Base-by-base conservation (phyloP, 345 rosid genomes). In the Gossypium turneri region DNA sequence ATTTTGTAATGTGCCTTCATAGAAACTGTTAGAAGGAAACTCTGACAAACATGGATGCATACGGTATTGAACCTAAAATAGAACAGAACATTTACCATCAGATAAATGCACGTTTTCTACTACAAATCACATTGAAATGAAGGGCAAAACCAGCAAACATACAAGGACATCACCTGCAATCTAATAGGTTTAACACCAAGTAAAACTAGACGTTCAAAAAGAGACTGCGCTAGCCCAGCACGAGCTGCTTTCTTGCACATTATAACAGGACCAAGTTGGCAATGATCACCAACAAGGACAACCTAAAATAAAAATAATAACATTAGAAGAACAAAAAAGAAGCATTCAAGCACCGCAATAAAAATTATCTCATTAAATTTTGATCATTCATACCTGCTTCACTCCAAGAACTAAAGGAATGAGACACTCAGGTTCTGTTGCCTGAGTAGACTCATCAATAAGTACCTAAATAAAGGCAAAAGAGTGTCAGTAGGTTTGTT, bases 231-330 rank as follows among this genome's bases (percentile, higher is more conserved):
- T 74, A 96, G 78, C 70, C 99, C 99, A 84, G 99, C 98, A 76
- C 99, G 97, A 79, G 99, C 99, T 27, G 98, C 99, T 92, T 96
- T 96, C 81, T 96, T 96, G 91, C 99, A 96, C 99, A 96, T 96
- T 43, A 96, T 93, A 75, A 96, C 99, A 2, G 99, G 99, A 76
- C 99, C 99, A 79, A 96, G 99, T 81, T 96, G 99, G 84, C 99
- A 96, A 81, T 96, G 99, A 81, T 96, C 99, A 80, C 99, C 99
- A 69, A 96, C 99, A 82, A 96, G 97, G 76, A 96, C 88, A 76
- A 87, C 97, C 99, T 96, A 80, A 67, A 12, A 72, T 55, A 80
- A 63, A 65, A 77, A 27, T 63, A 57, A 15, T n/a, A 7, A 48
- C 9, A 65, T 75, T 24, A 82, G 68, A 72, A 65, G 48, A 76